These are phyloP conservation scores for Curvularia eragrostidis DNA, from an alignment of 2,329 filamentous ascomycete species.

Conservation along the genomic window DNA sequence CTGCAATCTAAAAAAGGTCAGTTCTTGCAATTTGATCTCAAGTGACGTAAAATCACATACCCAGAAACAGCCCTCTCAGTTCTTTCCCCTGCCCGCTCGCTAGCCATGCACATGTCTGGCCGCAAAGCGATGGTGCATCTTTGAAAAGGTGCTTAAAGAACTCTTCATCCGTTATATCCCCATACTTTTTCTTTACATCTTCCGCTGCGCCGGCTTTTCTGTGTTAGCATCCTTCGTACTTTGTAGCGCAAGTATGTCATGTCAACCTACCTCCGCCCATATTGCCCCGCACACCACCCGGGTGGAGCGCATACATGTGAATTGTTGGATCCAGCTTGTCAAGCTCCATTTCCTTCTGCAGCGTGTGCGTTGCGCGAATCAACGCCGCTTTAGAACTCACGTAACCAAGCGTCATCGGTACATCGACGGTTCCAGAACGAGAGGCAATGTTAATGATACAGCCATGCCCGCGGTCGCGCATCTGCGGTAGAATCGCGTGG, in stretches of 20 bases:
- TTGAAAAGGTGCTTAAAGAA: constrained; percentile 39
- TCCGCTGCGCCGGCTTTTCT: constrained; percentile 25
- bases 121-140: constrained; percentile 36
- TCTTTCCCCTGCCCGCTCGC: constrained; percentile 39
- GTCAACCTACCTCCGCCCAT: constrained; percentile 39
- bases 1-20: constrained; percentile 30
- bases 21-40: background rate
- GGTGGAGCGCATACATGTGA: constrained; percentile 42
- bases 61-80: constrained; percentile 36
- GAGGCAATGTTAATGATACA: constrained; percentile 44
- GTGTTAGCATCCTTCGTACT: constrained; percentile 9
- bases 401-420: constrained; percentile 43
- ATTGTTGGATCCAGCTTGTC: constrained; percentile 38
- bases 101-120: constrained; percentile 41
- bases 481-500: constrained; percentile 32
- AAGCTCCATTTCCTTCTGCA: constrained; percentile 40
- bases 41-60: constrained; percentile 11
- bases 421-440: constrained; percentile 39
- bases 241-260: fast-evolving
- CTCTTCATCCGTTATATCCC: constrained; percentile 34
- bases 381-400: constrained; percentile 39
- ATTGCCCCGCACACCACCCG: constrained; percentile 35
- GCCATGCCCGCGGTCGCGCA: constrained; percentile 33
- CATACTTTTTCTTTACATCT: constrained; percentile 40
- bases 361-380: constrained; percentile 39